phyloP scores from a whole-genome alignment of 345 rosid genomes.

The Ceriops decandra region DNA sequence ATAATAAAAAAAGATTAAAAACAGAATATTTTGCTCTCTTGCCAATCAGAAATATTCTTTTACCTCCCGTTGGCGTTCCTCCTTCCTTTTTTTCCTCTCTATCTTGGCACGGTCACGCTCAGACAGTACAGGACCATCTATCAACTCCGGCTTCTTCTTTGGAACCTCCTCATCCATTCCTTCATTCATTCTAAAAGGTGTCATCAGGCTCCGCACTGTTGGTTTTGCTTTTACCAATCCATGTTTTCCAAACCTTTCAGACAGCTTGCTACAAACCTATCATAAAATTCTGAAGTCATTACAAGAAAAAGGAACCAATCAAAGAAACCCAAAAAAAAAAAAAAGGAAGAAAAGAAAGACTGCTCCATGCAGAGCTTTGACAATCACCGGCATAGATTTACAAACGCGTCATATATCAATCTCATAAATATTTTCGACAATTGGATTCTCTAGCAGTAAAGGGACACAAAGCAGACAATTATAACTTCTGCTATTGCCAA shows the following conservation, averaged over 20 bases:
- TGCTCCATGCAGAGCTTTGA: background rate
- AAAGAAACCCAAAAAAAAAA: background rate
- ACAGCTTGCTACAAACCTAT: conserved; percentile 73
- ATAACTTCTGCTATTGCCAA: background rate
- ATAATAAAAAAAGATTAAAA: conserved; percentile 2
- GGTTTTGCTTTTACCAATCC: conserved; percentile 72
- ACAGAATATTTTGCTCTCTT: too few relatives aligned
- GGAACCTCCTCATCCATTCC: conserved; percentile 92
- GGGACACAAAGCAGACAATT: background rate
- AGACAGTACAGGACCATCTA: conserved; percentile 76
- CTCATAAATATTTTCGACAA: too few relatives aligned
- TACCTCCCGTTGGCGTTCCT: conserved; percentile 96
- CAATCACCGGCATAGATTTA: background rate
- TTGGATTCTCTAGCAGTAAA: too few relatives aligned
- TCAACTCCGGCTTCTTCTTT: conserved; percentile 85
- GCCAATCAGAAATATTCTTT: background rate
- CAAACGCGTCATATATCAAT: too few relatives aligned
- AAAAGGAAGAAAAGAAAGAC: too few relatives aligned
- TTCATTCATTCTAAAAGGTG: conserved; percentile 93
- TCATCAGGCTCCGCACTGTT: conserved; percentile 77
- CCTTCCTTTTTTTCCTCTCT: conserved; percentile 91
- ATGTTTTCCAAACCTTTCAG: conserved; percentile 90
- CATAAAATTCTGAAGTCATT: conserved; percentile 11
- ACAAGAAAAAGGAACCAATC: conserved; percentile 2
- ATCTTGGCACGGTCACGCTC: conserved; percentile 80